Evolutionary conservation across 805 yeast genomes (phyloP), one percentile per base, ranked within the genome.

Genomic region (Saccharomycopsis microspora): DNA sequence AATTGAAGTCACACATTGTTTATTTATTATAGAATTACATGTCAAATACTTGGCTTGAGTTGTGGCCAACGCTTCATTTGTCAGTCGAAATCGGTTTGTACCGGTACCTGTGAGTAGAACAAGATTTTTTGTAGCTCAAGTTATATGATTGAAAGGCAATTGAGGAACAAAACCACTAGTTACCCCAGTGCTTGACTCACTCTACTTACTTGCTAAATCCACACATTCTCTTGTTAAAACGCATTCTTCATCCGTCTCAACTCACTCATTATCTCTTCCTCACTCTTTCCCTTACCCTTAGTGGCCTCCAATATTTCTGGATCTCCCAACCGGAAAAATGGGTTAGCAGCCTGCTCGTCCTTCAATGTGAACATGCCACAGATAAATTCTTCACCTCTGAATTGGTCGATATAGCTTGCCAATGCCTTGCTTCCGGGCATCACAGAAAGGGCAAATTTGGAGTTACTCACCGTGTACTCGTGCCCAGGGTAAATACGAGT

Each of bases 401-500:
- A 85, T 28, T 67, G 55, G 42, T 73, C 80, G 54, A 90, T 70
- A 4, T 60, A 56, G 48, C 64, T 64, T 1, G 52, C 50, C 8
- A 64, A 64, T 6, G 60, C 58, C 29, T 55, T 37, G 41, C 67
- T 71, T 47, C 72, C 67, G 41, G 69, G 61, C 47, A 86, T 61
- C 1, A 85, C 77, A 3, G 80, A 71, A 54, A 76, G 72, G 19
- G 93, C 85, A 62, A 93, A 93, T 55, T 72, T 75, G 28, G 84
- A 82, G 61, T 93, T 90, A 30, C 85, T 71, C 56, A 71, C 74
- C 4, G 98, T 93, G 66, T 93, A 93, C 66, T 93, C 99, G 64
- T 93, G 99, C 3, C 99, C 99, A 2, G 97, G 90, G 60, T 78
- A 90, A 2, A 89, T 88, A 37, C 64, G 62, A 0, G 97, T 87